A percentile compares a stretch with the other conserved stretches of the same genome.
Evolutionary conservation across 306 rosid genomes (phyloP).

Genomic region (Echinosophora koreensis): DNA sequence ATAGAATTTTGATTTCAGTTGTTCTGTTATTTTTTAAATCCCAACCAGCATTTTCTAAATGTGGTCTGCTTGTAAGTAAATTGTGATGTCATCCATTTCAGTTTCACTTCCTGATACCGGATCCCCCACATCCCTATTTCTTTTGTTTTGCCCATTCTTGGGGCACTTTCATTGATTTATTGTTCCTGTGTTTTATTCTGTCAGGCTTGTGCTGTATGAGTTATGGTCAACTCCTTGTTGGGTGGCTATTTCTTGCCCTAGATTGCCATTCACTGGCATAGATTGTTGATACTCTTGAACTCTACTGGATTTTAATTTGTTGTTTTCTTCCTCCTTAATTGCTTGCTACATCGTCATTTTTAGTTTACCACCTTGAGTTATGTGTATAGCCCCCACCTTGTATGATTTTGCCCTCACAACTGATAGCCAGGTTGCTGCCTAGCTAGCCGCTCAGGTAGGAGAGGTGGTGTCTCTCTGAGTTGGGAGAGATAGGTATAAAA

Average conservation of each 20-base stretch:
- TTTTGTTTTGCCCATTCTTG: constrained; percentile 12
- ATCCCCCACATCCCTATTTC: neutral
- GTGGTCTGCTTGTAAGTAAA: constrained; percentile 1
- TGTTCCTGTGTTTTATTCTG: neutral
- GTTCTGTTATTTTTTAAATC: constrained; percentile 1
- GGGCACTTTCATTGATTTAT: neutral
- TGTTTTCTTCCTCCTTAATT: neutral
- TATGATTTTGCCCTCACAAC: constrained; percentile 5
- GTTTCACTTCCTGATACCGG: neutral
- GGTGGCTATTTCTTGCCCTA: constrained; percentile 12
- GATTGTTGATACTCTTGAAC: constrained; percentile 5
- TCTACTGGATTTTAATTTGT: neutral
- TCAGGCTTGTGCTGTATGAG: neutral
- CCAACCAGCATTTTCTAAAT: neutral
- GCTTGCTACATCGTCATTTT: neutral
- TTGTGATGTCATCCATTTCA: neutral
- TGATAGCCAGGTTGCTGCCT: too few relatives aligned
- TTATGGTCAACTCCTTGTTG: neutral
- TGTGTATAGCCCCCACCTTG: constrained; percentile 1
- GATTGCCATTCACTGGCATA: neutral
- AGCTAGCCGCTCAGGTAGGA: too few relatives aligned
- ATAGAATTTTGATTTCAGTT: neutral
- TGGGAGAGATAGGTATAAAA: neutral
- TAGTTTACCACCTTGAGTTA: neutral
- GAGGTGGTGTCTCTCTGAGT: too few relatives aligned